Evolutionary conservation across 495 filamentous ascomycete genomes (phyloP), one percentile per base, ranked within the genome.

Genomic region (Aspergillus nidulans): DNA sequence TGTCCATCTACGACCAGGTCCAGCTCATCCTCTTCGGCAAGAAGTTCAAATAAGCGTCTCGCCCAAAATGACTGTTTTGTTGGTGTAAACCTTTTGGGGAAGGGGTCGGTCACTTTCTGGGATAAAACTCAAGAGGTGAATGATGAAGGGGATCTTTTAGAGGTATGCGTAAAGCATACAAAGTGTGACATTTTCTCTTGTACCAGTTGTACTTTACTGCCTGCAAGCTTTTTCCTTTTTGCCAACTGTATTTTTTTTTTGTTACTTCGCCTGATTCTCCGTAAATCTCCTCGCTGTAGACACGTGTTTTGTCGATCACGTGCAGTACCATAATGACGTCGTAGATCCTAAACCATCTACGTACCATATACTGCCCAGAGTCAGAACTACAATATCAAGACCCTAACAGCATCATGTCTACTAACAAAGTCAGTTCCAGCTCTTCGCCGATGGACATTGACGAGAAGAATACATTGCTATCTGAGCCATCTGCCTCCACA

Each of bases 1-100:
- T 98, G 71, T 98, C 94, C 71, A 96, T 98, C 89, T 98, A 98
- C 78, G 94, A 98, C 76, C 94, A 97, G 83, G 89, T 86, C 74
- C 94, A 98, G 87, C 83, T 98, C 69, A 76, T 98, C 73, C 81
- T 98, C 77, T 97, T 98, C 89, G 94, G 94, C 73, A 96, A 98
- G 90, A 87, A 90, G 81, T 98, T 91, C 94, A 97, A 61, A 45
- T 56, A 53, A 46, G 69, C 68, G 61, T 63, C 38, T 64, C 69
- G 59, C 69, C 55, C 61, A 34, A 62, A 42, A 54, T 58, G 55
- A 55, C 46, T 55, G 48, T 55, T 52, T 21, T 42, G 57, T 53
- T 52, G 45, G 43, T 61, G 56, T 58, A 56, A 57, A 36, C 36
- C 25, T 49, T 56, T 56, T 64, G 71, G 67, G 68, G 63, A 63